These are phyloP conservation scores for Musa schizocarpa DNA, from an alignment of 176 grass and related monocot species.

Conservation along the genomic window DNA sequence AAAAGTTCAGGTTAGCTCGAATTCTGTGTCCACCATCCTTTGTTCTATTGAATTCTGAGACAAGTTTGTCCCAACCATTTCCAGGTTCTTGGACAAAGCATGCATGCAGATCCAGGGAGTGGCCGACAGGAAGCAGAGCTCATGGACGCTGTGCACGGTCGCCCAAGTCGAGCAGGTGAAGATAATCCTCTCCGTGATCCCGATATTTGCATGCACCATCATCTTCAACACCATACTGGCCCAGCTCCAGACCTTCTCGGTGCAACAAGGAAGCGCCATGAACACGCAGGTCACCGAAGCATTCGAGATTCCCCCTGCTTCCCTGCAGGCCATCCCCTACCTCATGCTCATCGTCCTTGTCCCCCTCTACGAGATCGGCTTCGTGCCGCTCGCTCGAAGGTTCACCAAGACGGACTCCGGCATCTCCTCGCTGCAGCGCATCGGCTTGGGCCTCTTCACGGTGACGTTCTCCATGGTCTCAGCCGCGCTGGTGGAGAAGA, in stretches of 20 bases:
- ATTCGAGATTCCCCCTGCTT: conserved; percentile 34
- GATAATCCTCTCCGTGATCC: conserved; percentile 67
- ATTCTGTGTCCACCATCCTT: background rate
- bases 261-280: conserved; percentile 59
- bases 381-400: conserved; percentile 58
- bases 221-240: conserved; percentile 70
- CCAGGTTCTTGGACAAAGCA: conserved; percentile 21
- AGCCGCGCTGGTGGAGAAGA: conserved; percentile 49
- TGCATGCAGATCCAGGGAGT: background rate
- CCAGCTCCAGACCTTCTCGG: conserved; percentile 84
- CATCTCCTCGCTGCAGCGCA: conserved; percentile 65
- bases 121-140: conserved; percentile 4
- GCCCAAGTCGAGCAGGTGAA: conserved; percentile 69
- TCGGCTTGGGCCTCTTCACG: conserved; percentile 64
- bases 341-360: conserved; percentile 51
- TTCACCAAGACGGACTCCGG: conserved; percentile 43
- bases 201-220: conserved; percentile 69
- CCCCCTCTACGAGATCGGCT: conserved; percentile 54
- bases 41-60: background rate
- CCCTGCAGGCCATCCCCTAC: conserved; percentile 58
- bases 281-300: conserved; percentile 21
- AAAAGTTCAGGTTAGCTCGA: conserved; percentile 14
- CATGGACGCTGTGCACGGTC: conserved; percentile 50
- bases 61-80: background rate
- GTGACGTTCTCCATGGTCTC: conserved; percentile 54